These are phyloP conservation scores for Pythium diclinum DNA, from an alignment of 352 stramenopile species.

Conservation along the genomic window DNA sequence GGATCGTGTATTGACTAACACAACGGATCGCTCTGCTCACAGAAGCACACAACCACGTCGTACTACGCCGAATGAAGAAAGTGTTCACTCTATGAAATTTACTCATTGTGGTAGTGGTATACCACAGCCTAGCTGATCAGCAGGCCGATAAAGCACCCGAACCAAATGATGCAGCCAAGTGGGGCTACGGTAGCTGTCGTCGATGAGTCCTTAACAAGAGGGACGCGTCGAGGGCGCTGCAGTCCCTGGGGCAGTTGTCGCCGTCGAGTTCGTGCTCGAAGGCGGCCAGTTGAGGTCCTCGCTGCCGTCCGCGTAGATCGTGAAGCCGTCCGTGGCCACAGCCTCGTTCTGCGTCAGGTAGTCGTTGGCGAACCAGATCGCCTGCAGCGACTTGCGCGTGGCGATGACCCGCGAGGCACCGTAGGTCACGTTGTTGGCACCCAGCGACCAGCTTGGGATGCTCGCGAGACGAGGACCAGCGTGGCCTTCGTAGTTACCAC, in stretches of 20 bases:
- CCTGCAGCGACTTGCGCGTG: slow-evolving; percentile 42
- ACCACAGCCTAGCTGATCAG: too few relatives aligned
- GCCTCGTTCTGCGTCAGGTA: slow-evolving; percentile 27
- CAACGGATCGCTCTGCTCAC: too few relatives aligned
- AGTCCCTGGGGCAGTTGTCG: slow-evolving; percentile 12
- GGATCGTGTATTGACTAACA: too few relatives aligned
- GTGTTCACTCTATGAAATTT: too few relatives aligned
- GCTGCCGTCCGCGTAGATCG: slow-evolving; percentile 40
- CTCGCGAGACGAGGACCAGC: slow-evolving; percentile 32
- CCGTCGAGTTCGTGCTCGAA: slow-evolving; percentile 15
- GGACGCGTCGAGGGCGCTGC: slow-evolving; percentile 5
- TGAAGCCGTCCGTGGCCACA: slow-evolving; percentile 46
- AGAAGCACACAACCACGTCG: too few relatives aligned
- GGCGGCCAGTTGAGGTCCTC: slow-evolving; percentile 37
- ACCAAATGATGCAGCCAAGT: too few relatives aligned
- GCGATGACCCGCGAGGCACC: slow-evolving; percentile 44
- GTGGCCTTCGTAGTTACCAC: slow-evolving; percentile 54
- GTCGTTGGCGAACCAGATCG: slow-evolving; percentile 49
- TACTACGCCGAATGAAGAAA: too few relatives aligned
- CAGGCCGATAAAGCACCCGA: too few relatives aligned
- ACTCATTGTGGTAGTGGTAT: too few relatives aligned
- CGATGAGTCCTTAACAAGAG: too few relatives aligned
- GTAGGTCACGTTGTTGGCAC: slow-evolving; percentile 41
- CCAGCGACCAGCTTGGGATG: slow-evolving; percentile 41
- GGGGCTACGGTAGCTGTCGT: too few relatives aligned